phyloP scores from a whole-genome alignment of 345 rosid species.

The Eucalyptus decipiens region DNA sequence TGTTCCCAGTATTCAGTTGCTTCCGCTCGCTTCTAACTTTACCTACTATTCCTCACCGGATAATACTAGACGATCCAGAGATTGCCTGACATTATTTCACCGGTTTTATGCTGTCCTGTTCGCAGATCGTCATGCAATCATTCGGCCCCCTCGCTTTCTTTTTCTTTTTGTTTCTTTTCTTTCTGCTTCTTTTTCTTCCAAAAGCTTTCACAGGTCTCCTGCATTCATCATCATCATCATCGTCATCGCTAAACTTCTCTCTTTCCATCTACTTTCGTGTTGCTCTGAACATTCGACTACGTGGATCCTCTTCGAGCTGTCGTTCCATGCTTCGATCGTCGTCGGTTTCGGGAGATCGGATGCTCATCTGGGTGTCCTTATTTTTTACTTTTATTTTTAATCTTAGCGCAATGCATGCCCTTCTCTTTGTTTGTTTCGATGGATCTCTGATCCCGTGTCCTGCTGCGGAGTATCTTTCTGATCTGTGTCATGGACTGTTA shows the following conservation, averaged over 20 bases:
- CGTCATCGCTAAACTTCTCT: neutral
- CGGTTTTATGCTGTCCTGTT: too few species aligned
- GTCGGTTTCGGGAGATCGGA: neutral
- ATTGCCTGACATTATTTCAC: too few species aligned
- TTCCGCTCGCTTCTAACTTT: too few species aligned
- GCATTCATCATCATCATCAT: neutral
- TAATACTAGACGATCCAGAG: too few species aligned
- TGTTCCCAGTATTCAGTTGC: too few species aligned
- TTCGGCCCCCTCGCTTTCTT: too few species aligned
- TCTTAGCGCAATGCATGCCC: neutral
- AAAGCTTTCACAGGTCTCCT: slow-evolving; percentile 80
- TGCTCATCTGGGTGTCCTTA: neutral
- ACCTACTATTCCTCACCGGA: too few species aligned
- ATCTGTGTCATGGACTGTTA: neutral
- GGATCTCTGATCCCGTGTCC: neutral
- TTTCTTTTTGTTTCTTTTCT: too few species aligned
- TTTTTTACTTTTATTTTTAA: too few species aligned
- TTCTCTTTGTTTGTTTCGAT: neutral
- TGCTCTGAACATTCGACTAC: neutral
- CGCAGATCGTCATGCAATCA: too few species aligned
- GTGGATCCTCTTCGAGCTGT: neutral
- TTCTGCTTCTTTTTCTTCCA: too few species aligned
- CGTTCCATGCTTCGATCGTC: neutral
- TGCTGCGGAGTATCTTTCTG: neutral
- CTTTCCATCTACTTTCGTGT: neutral